phyloP scores from a whole-genome alignment of 2,329 filamentous ascomycete genomes.

The Parastagonospora avenae region DNA sequence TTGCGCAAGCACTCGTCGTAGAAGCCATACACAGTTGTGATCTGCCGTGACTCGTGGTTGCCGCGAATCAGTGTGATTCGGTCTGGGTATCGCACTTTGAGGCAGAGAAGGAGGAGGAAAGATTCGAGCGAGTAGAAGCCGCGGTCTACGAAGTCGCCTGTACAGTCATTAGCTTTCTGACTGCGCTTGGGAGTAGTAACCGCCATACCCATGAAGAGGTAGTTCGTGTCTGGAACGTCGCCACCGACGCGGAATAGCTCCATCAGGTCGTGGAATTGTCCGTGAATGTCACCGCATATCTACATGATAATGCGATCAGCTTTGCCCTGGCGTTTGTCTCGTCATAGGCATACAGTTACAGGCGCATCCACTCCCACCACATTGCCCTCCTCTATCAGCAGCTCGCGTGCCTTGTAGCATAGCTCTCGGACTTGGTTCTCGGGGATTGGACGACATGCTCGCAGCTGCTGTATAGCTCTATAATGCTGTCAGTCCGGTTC shows the following conservation, averaged over 20 bases:
- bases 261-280: slow-evolving; percentile 96
- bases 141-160: slow-evolving; percentile 95
- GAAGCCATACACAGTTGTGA: slow-evolving; percentile 96
- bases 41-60: slow-evolving; percentile 95
- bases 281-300: slow-evolving; percentile 89
- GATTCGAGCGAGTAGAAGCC: slow-evolving; percentile 98
- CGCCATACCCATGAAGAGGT: slow-evolving; percentile 85
- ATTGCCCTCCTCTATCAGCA: slow-evolving; percentile 96
- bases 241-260: slow-evolving; percentile 93
- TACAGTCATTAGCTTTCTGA: slow-evolving; percentile 1
- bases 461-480: slow-evolving; percentile 92
- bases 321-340: background rate
- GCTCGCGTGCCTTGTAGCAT: slow-evolving; percentile 94
- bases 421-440: slow-evolving; percentile 94
- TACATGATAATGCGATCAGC: slow-evolving; percentile 7
- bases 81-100: slow-evolving; percentile 97
- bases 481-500: slow-evolving; percentile 16
- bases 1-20: slow-evolving; percentile 97
- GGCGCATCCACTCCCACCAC: slow-evolving; percentile 94
- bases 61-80: slow-evolving; percentile 95
- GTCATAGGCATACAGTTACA: slow-evolving; percentile 70
- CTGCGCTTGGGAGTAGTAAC: background rate
- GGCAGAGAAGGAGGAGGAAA: slow-evolving; percentile 90
- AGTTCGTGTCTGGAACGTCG: slow-evolving; percentile 93
- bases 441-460: slow-evolving; percentile 93